Percentiles rank a stretch among this genome's conserved stretches.
Conservation (phyloP, 2,329 filamentous ascomycete genomes). For the Venturia pyrina region DNA sequence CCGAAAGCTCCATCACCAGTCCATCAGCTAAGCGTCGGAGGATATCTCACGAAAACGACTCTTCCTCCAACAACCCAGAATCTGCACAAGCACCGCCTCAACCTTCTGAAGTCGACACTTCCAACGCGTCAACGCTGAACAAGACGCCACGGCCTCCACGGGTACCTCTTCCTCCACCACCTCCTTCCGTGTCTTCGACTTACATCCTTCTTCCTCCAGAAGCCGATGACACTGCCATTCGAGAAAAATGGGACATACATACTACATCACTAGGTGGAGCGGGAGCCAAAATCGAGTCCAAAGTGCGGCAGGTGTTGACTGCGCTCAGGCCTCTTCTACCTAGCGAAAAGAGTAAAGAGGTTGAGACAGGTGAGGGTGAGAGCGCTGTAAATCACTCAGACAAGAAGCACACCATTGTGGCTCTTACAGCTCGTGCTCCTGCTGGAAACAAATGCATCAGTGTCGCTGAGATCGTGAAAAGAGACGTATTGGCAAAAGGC, state of each 20-base stretch:
- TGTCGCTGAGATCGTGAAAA: conserved; percentile 14
- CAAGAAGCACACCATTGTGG: conserved; percentile 12
- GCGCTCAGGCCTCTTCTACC: neutral
- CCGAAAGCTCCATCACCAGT: neutral
- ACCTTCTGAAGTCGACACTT: neutral
- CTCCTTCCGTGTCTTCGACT: neutral
- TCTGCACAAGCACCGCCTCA: neutral
- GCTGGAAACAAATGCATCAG: conserved; percentile 14
- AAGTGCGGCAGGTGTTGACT: conserved; percentile 7
- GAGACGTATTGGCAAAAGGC: conserved; percentile 7
- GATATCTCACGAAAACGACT: neutral
- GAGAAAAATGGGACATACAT: conserved; percentile 10
- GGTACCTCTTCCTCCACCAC: neutral
- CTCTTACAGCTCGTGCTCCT: conserved; percentile 10
- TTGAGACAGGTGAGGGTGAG: neutral
- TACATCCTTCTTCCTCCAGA: conserved; percentile 5
- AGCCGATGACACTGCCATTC: conserved; percentile 6
- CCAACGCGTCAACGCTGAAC: neutral
- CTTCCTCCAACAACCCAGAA: neutral
- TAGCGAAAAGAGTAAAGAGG: neutral
- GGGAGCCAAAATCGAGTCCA: conserved; percentile 5
- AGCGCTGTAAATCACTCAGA: neutral
- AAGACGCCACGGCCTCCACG: neutral
- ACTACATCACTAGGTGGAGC: conserved; percentile 2
- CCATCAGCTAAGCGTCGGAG: neutral